Percentiles rank a stretch among this genome's conserved stretches.
These are phyloP conservation scores for Posidonia oceanica DNA, from an alignment of 116 monocot species.

Conservation along the genomic window DNA sequence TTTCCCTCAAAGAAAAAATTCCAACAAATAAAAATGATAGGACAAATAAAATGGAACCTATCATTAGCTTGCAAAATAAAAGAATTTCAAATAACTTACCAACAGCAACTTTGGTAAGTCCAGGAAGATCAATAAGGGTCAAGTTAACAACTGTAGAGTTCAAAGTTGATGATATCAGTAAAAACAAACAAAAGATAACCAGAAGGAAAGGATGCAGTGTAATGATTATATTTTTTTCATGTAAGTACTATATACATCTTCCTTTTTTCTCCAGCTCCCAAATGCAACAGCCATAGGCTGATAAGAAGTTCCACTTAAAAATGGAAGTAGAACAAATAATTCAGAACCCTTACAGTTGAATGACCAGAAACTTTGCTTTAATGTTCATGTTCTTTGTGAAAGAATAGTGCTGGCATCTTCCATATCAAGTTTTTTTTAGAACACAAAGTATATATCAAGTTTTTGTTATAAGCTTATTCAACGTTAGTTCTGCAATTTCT, in stretches of 20 bases:
- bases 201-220: neutral
- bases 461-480: neutral
- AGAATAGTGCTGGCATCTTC: too few species aligned
- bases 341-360: neutral
- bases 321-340: neutral
- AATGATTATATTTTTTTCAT: neutral
- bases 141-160: constrained; percentile 73
- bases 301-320: neutral
- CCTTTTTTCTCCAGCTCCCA: neutral
- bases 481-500: neutral
- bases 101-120: constrained; percentile 93
- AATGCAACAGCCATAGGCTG: neutral
- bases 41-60: too few species aligned
- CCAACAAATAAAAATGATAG: too few species aligned
- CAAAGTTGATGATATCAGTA: constrained; percentile 3
- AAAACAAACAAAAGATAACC: neutral
- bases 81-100: constrained; percentile 36
- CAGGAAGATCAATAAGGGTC: constrained; percentile 91
- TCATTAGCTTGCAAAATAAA: too few species aligned
- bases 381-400: too few species aligned
- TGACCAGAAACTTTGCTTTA: too few species aligned
- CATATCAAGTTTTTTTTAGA: neutral
- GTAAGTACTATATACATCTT: neutral
- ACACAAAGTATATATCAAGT: neutral
- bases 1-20: too few species aligned